Evolutionary conservation across 2,329 filamentous ascomycete genomes (phyloP).

Genomic region (Monosporascus sp.): DNA sequence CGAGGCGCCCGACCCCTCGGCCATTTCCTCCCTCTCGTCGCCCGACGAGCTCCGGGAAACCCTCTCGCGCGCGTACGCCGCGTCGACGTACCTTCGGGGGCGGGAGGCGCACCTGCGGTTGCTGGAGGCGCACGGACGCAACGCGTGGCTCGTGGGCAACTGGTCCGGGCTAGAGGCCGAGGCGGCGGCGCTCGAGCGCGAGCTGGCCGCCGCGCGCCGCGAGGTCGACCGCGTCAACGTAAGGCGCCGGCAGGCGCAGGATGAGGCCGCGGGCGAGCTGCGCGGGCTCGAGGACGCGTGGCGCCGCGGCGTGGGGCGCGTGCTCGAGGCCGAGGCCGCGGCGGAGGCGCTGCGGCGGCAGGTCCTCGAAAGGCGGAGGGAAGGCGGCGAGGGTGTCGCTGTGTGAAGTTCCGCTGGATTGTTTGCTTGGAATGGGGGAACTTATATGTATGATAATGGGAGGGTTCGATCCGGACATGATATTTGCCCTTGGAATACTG

Average conservation of each 20-base stretch:
- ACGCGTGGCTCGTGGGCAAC: slow-evolving; percentile 87
- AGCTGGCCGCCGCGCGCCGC: slow-evolving; percentile 62
- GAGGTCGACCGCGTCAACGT: slow-evolving; percentile 71
- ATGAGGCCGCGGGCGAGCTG: slow-evolving; percentile 68
- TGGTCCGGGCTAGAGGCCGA: slow-evolving; percentile 66
- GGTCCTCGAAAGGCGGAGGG: slow-evolving; percentile 59
- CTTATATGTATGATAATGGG: neutral
- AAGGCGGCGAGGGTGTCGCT: slow-evolving; percentile 11
- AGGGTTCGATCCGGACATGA: neutral
- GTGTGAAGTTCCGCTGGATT: neutral
- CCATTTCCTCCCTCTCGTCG: slow-evolving; percentile 32
- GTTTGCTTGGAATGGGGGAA: neutral
- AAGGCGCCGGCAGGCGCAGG: slow-evolving; percentile 64
- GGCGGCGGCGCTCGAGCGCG: slow-evolving; percentile 64
- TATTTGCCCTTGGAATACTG: neutral
- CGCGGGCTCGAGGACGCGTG: slow-evolving; percentile 70
- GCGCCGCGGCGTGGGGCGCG: slow-evolving; percentile 70
- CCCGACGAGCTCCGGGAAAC: slow-evolving; percentile 52
- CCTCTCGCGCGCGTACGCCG: slow-evolving; percentile 50
- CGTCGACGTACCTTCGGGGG: slow-evolving; percentile 46
- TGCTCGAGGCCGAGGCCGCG: slow-evolving; percentile 83
- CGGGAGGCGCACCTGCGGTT: slow-evolving; percentile 58
- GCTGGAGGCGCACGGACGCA: slow-evolving; percentile 79
- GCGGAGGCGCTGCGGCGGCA: slow-evolving; percentile 66
- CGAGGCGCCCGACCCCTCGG: slow-evolving; percentile 54